phyloP scores from a whole-genome alignment of 2,329 filamentous ascomycete species.

The Fusarium pininemorale region DNA sequence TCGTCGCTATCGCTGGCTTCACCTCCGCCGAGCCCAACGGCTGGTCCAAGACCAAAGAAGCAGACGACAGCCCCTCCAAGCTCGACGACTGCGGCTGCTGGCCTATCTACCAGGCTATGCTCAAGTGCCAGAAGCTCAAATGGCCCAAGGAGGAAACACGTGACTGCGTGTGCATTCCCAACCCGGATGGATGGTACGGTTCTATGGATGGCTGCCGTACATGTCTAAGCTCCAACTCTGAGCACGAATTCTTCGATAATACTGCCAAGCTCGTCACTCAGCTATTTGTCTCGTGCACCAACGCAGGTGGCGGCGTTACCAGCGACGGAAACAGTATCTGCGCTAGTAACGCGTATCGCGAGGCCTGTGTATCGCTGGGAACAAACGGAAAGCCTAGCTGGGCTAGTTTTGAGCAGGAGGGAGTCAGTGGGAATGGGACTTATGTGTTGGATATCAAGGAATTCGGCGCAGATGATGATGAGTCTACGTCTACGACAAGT shows the following conservation, averaged over 20 bases:
- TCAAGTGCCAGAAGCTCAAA: slow-evolving; percentile 31
- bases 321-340: slow-evolving; percentile 29
- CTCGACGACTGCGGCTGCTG: slow-evolving; percentile 36
- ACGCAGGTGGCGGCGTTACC: slow-evolving; percentile 24
- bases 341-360: slow-evolving; percentile 24
- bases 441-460: slow-evolving; percentile 26
- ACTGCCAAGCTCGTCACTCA: slow-evolving; percentile 28
- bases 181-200: slow-evolving; percentile 33
- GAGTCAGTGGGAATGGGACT: slow-evolving; percentile 1
- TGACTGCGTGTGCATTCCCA: slow-evolving; percentile 29
- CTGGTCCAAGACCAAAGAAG: slow-evolving; percentile 30
- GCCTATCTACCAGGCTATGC: slow-evolving; percentile 35
- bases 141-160: slow-evolving; percentile 8
- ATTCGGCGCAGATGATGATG: slow-evolving; percentile 4
- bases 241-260: slow-evolving; percentile 31
- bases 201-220: slow-evolving; percentile 35
- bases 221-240: slow-evolving; percentile 18
- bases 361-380: slow-evolving; percentile 24
- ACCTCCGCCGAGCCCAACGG: slow-evolving; percentile 26
- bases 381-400: slow-evolving; percentile 17
- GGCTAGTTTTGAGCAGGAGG: slow-evolving; percentile 19
- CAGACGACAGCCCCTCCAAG: slow-evolving; percentile 29
- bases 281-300: slow-evolving; percentile 35
- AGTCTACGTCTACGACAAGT: not conserved
- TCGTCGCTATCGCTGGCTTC: slow-evolving; percentile 12